Evolutionary conservation across 352 stramenopile species (phyloP).

Genomic region (Globisporangium rhizosaccharum): DNA sequence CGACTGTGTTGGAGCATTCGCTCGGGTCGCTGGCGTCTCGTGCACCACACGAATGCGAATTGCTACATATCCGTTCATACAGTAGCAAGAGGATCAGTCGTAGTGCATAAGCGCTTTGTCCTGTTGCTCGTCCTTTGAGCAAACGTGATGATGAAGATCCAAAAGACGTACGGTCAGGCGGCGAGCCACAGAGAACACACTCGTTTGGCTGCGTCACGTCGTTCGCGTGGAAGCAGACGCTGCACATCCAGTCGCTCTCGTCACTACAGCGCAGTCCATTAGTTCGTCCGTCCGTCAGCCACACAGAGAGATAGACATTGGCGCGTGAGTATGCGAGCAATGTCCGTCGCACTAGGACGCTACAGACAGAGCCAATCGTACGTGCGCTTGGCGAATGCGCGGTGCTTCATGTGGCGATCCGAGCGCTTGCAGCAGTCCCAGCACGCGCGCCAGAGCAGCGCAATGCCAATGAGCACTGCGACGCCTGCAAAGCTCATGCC

Average conservation of each 20-base stretch:
- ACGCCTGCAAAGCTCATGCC: conserved; percentile 28
- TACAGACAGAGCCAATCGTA: conserved; percentile 12
- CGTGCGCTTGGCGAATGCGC: conserved; percentile 42
- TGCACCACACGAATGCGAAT: not conserved
- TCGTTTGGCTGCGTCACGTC: conserved; percentile 27
- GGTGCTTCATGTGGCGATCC: conserved; percentile 25
- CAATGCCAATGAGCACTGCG: conserved; percentile 34
- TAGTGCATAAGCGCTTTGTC: not conserved
- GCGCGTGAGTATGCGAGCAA: not conserved
- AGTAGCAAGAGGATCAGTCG: not conserved
- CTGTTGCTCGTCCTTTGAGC: not conserved
- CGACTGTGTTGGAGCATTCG: not conserved
- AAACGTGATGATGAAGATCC: not conserved
- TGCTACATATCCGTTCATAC: not conserved
- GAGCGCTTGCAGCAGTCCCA: conserved; percentile 43
- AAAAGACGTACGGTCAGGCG: conserved; percentile 23
- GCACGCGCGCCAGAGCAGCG: conserved; percentile 35
- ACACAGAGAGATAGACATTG: not conserved
- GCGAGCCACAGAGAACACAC: conserved; percentile 52
- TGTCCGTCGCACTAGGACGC: too few relatives aligned
- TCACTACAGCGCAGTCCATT: not conserved
- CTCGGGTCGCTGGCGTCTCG: not conserved
- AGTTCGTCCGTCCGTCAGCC: not conserved
- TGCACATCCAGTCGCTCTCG: conserved; percentile 31
- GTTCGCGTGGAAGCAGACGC: conserved; percentile 54